A percentile compares a stretch with the other conserved stretches of the same genome.
Evolutionary conservation across 768 basidiomycete genomes (phyloP).

Genomic region (Lentinula sp.): DNA sequence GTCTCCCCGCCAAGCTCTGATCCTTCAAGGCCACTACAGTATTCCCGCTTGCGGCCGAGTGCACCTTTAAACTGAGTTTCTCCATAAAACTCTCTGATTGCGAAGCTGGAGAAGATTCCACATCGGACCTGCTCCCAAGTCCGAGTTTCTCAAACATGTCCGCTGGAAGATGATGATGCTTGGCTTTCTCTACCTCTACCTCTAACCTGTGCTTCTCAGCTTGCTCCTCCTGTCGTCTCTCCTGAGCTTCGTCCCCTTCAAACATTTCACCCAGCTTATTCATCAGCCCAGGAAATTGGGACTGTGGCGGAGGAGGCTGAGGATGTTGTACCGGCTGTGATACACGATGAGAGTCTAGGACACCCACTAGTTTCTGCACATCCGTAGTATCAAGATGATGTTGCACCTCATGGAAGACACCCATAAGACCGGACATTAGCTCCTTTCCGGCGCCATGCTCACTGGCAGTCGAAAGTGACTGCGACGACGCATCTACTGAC

Average conservation of each 20-base stretch:
- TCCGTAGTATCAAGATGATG: conserved; percentile 7
- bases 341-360: not conserved
- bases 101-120: not conserved
- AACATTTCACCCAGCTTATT: conserved; percentile 5
- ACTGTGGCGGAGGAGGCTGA: not conserved
- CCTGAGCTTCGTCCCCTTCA: not conserved
- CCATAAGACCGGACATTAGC: not conserved
- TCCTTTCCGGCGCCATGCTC: not conserved
- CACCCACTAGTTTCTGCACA: not conserved
- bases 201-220: conserved; percentile 10
- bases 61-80: not conserved
- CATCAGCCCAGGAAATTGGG: conserved; percentile 7
- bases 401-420: not conserved
- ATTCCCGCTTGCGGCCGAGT: not conserved
- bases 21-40: not conserved
- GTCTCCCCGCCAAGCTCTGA: not conserved
- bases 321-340: conserved; percentile 9
- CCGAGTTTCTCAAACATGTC: not conserved
- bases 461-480: not conserved
- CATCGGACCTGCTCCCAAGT: not conserved
- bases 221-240: not conserved
- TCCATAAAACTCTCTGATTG: not conserved
- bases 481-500: not conserved
- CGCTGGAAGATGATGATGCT: not conserved
- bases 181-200: not conserved